Conservation (phyloP, 768 basidiomycete species). For the Tricholoma bakamatsutake region DNA sequence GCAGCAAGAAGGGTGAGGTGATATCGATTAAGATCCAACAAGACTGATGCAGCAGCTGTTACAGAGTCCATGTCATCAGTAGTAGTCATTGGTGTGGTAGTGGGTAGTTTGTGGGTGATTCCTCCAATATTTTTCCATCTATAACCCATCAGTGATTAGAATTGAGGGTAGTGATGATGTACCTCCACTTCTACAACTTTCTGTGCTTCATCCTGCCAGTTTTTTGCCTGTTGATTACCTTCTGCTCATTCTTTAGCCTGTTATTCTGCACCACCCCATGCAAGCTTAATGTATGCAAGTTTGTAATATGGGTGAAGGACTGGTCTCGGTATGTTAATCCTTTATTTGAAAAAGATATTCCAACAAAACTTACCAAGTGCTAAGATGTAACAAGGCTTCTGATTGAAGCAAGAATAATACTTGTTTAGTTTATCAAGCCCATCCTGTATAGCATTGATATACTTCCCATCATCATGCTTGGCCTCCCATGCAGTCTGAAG, state of each 20-base stretch:
- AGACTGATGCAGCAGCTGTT: neutral
- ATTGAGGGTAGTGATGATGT: neutral
- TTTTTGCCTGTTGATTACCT: no score
- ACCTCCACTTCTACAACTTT: conserved; percentile 9
- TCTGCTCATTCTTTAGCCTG: no score
- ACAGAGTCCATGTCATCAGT: neutral
- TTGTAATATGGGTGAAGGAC: no score
- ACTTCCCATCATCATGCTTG: neutral
- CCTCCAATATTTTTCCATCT: conserved; percentile 3
- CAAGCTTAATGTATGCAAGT: no score
- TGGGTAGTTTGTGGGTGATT: neutral
- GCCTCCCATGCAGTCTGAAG: neutral
- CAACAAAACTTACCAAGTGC: conserved; percentile 6
- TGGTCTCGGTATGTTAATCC: conserved; percentile 20
- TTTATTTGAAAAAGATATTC: neutral
- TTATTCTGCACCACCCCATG: no score
- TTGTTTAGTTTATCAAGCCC: conserved; percentile 12
- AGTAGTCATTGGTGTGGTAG: neutral
- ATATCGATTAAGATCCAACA: conserved; percentile 4
- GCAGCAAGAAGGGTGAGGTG: neutral
- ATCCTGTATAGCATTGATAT: conserved; percentile 4
- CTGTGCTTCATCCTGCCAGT: conserved; percentile 12
- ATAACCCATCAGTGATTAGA: neutral
- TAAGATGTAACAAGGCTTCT: conserved; percentile 11
- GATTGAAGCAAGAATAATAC: conserved; percentile 9